Conservation (phyloP, 1,284 basidiomycete genomes). For the Lignosus rhinocerotis region DNA sequence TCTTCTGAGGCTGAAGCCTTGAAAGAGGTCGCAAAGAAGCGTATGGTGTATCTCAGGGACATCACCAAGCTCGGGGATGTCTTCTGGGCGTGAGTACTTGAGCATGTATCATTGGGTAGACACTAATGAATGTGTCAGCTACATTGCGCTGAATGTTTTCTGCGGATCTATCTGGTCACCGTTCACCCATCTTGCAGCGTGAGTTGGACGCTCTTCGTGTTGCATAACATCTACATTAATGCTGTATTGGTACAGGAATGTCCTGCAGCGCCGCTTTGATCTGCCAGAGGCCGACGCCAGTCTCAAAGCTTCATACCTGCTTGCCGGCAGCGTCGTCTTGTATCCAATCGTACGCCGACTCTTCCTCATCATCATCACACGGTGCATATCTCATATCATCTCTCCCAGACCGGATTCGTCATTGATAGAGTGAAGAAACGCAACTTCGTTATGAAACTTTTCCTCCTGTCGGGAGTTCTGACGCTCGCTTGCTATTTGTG, state of each 20-base stretch:
- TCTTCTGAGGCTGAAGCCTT: conserved; percentile 63
- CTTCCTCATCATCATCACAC: conserved; percentile 10
- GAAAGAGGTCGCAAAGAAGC: conserved; percentile 64
- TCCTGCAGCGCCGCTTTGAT: conserved; percentile 68
- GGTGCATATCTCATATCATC: not conserved
- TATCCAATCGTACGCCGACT: conserved; percentile 61
- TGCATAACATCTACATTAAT: not conserved
- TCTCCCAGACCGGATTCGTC: conserved; percentile 60
- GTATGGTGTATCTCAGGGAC: conserved; percentile 57
- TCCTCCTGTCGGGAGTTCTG: conserved; percentile 60
- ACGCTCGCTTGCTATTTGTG: conserved; percentile 67
- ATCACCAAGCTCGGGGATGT: conserved; percentile 71
- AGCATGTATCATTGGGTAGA: not conserved
- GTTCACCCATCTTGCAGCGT: conserved; percentile 77
- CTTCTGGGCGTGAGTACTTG: conserved; percentile 71
- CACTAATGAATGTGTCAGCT: conserved; percentile 40
- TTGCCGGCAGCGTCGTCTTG: conserved; percentile 73
- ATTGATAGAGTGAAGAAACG: conserved; percentile 59
- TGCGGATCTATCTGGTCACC: conserved; percentile 81
- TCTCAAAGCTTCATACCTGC: conserved; percentile 66
- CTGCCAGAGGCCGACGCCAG: conserved; percentile 64
- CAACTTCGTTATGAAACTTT: conserved; percentile 57
- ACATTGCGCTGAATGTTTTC: conserved; percentile 69
- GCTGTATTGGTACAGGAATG: conserved; percentile 48
- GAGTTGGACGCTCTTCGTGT: conserved; percentile 29